Evolutionary conservation across 1,284 basidiomycete genomes (phyloP), one percentile per base, ranked within the genome.

Genomic region (Boletus sp.): DNA sequence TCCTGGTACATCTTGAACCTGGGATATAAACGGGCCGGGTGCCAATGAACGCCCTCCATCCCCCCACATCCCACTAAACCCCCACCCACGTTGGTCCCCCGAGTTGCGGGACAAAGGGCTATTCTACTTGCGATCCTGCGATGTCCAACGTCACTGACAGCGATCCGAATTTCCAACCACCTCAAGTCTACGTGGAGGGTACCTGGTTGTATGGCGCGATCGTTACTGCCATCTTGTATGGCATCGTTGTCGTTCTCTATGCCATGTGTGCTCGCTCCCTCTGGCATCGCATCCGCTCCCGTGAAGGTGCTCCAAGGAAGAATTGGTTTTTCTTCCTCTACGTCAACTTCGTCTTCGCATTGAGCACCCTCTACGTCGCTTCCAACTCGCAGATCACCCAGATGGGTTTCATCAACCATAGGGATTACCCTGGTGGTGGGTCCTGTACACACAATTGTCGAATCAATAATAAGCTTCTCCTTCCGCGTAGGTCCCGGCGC

Each of bases 381-480:
- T 25, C 50, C 51, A 62, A 63, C 23, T 37, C 55, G 1, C 43
- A 58, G 14, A 60, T 69, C 43, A 63, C 59, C 19, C 60, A 70
- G 36, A 48, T 63, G 12, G 58, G 59, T 34, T 72, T 66, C 52
- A 65, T 72, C 45, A 58, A 67, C 40, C 34, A 71, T 25, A 63
- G 69, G 22, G 53, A 62, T 29, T 70, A 61, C 39, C 68, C 69
- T 3, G 70, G 69, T 7, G 69, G 70, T 63, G 25, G 40, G 52
- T 44, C n/a, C 17, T 14, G 5, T 36, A 5, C 35, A 16, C 23
- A 19, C n/a, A 29, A 14, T 22, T 17, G 8, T n/a, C 16, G 4
- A 27, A 7, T 34, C 8, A 13, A 22, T 30, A 6, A 10, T 8
- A 23, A 40, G 9, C 19, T 17, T 12, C 27, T 12, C 14, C 16